A percentile compares a stretch with the other conserved stretches of the same genome.
Conservation (phyloP, 768 basidiomycete genomes). For the Tulasnella sp. region DNA sequence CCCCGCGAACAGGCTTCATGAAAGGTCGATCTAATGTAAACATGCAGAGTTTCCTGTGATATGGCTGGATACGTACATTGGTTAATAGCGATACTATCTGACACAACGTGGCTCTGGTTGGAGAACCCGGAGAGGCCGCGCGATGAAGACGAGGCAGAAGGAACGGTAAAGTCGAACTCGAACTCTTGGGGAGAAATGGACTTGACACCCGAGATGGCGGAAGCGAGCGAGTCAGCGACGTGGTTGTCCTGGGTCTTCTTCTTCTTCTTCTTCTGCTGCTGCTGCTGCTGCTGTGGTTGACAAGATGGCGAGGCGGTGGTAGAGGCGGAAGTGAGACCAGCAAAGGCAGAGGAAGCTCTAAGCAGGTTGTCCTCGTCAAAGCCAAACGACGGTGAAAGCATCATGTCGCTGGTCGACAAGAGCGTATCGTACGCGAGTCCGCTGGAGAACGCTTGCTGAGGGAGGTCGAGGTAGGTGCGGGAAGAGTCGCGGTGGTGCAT, state of each 20-base stretch:
- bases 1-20: too few species aligned
- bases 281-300: not conserved
- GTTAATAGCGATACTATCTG: too few species aligned
- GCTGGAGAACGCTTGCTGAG: not conserved
- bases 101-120: too few species aligned
- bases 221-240: not conserved
- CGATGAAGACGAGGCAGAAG: constrained; percentile 6
- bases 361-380: constrained; percentile 15
- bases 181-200: constrained; percentile 8
- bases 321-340: not conserved
- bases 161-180: constrained; percentile 18
- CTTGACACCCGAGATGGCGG: constrained; percentile 15
- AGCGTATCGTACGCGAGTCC: not conserved
- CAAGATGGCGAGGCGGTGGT: not conserved
- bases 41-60: too few species aligned
- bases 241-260: not conserved
- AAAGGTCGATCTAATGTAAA: too few species aligned
- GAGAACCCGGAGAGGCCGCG: not conserved
- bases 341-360: not conserved
- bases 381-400: not conserved
- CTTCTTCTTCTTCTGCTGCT: too few species aligned
- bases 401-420: not conserved
- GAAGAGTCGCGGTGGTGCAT: constrained; percentile 1
- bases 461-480: not conserved
- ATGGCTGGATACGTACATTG: too few species aligned